Percentiles rank a stretch among this genome's conserved stretches.
phyloP scores from a whole-genome alignment of 179 eudicot genomes.

The Spinacia oleracea region DNA sequence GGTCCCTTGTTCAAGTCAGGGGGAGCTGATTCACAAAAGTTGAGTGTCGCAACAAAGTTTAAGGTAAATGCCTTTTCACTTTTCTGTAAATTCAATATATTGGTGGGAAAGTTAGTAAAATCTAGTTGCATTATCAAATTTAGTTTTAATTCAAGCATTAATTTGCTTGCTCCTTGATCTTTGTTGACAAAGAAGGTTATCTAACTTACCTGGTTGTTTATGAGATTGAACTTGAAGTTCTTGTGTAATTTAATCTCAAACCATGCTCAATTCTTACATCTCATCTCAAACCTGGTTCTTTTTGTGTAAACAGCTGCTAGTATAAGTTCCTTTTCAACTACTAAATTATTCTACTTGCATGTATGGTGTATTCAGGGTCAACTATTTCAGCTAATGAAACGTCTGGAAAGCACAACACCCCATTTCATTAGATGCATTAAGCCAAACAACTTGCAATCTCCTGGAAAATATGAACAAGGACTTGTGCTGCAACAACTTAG shows the following conservation, averaged over 20 bases:
- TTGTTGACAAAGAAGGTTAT: not conserved
- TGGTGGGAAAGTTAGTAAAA: not conserved
- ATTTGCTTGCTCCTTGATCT: slow-evolving; percentile 4
- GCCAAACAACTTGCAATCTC: slow-evolving; percentile 86
- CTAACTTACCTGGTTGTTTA: not conserved
- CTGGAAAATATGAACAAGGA: slow-evolving; percentile 80
- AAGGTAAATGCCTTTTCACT: slow-evolving; percentile 54
- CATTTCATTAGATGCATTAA: slow-evolving; percentile 98
- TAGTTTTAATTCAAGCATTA: not conserved
- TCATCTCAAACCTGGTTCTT: no score
- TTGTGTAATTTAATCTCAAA: not conserved
- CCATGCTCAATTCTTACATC: slow-evolving; percentile 1
- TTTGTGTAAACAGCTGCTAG: no score
- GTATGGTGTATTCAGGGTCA: slow-evolving; percentile 57
- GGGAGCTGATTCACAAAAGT: slow-evolving; percentile 96
- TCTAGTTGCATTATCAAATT: not conserved
- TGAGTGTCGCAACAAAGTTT: slow-evolving; percentile 91
- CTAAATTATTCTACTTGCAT: slow-evolving; percentile 6
- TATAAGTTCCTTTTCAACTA: slow-evolving; percentile 7
- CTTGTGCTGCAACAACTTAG: slow-evolving; percentile 87
- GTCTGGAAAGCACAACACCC: slow-evolving; percentile 90
- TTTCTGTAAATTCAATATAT: not conserved
- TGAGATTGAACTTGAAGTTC: not conserved
- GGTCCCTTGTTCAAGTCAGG: slow-evolving; percentile 84
- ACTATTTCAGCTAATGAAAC: slow-evolving; percentile 96